Evolutionary conservation across 371 early-diverging fungal genomes (phyloP).

Genomic region (Apophysomyces ossiformis): DNA sequence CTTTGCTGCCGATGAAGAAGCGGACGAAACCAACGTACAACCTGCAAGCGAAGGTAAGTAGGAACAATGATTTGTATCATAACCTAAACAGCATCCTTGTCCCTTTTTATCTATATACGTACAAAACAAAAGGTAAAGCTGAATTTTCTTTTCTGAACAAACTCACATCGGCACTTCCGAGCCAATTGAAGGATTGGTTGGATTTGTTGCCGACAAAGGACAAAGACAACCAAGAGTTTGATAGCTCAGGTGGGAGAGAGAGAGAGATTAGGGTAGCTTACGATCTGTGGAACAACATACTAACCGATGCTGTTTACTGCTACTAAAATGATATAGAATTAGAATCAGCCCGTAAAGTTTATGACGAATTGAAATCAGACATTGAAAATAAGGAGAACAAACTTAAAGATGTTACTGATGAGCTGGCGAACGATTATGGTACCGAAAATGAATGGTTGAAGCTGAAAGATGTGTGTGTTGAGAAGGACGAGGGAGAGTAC

Average conservation of each 20-base stretch:
- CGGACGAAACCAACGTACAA: constrained; percentile 19
- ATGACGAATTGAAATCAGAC: constrained; percentile 44
- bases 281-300: no score
- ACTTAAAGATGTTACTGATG: constrained; percentile 40
- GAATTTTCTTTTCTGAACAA: constrained; percentile 16
- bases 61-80: background rate
- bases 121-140: constrained; percentile 18
- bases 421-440: constrained; percentile 68
- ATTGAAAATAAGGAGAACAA: constrained; percentile 36
- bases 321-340: constrained; percentile 29
- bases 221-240: constrained; percentile 1
- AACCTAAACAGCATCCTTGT: no score
- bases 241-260: constrained; percentile 17
- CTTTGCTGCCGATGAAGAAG: constrained; percentile 17
- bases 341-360: constrained; percentile 39
- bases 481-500: constrained; percentile 75
- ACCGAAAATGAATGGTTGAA: constrained; percentile 61
- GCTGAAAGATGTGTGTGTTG: constrained; percentile 72
- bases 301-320: no score
- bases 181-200: constrained; percentile 17
- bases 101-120: no score
- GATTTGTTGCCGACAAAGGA: background rate
- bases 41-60: constrained; percentile 25
- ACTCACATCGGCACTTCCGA: constrained; percentile 15
- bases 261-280: no score